phyloP scores from a whole-genome alignment of 176 grass and related monocot species.

The Phyllostachys edulis region DNA sequence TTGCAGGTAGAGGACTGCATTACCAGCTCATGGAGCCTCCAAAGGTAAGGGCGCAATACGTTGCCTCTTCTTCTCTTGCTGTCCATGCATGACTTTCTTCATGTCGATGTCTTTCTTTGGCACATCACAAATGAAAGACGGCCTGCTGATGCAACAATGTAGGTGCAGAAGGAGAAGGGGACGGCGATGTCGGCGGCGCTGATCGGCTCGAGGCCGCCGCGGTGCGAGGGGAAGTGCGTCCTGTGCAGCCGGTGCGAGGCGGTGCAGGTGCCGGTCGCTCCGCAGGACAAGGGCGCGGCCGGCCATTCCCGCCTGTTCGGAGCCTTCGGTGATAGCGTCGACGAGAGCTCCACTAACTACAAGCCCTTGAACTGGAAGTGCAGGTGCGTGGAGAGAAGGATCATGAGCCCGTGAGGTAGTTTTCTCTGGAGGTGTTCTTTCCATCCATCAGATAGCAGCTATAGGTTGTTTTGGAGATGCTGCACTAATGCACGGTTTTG shows the following conservation, averaged over 20 bases:
- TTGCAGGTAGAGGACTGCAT: constrained; percentile 40
- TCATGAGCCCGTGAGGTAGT: constrained; percentile 27
- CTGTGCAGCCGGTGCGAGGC: constrained; percentile 63
- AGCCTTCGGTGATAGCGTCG: neutral
- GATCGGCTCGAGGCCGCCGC: constrained; percentile 75
- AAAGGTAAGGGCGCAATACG: neutral
- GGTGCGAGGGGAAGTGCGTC: constrained; percentile 62
- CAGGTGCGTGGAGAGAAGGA: constrained; percentile 51
- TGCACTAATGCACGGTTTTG: neutral
- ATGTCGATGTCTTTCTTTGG: neutral
- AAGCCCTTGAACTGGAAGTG: constrained; percentile 90
- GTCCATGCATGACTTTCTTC: neutral
- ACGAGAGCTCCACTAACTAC: constrained; percentile 65
- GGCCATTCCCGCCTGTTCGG: neutral
- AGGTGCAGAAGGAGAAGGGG: neutral
- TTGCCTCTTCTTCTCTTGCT: neutral
- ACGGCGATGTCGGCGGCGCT: constrained; percentile 22
- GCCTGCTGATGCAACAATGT: neutral
- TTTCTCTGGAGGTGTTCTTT: neutral
- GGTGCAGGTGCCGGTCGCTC: constrained; percentile 69
- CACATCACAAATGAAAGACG: neutral
- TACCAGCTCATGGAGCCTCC: constrained; percentile 18
- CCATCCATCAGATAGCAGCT: neutral
- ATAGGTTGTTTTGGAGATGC: neutral
- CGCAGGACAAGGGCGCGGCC: constrained; percentile 15